Base-by-base conservation (phyloP, 2,329 filamentous ascomycete species). In the Penicillium sp. region DNA sequence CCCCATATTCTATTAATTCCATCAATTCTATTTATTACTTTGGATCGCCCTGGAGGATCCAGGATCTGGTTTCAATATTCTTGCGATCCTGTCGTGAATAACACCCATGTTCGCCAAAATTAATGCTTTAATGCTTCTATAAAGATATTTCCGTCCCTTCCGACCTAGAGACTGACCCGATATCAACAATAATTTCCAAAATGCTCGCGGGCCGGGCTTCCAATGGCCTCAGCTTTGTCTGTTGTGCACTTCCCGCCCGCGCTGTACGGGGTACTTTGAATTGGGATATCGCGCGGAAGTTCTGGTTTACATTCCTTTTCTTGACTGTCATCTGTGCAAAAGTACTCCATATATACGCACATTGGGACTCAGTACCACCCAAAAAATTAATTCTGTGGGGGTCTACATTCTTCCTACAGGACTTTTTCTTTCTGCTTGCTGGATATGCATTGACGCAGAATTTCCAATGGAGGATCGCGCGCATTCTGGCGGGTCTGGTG, bases 331-430 rank as follows among this genome's bases (percentile, higher is more conserved):
- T 66, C 33, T 49, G 42, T 55, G 63, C 63, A 35, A 67, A 67
- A 49, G 2, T 61, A 25, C 54, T 67, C 15, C 63, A 66, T 43
- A 57, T 67, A 23, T 64, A 57, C 55, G 56, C 60, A 12, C 65
- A 67, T 48, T 37, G 48, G 42, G 58, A 55, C 45, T 64, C 63
- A 9, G 46, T 67, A 7, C 55, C 61, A 7, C 15, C 48, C 3
- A 22, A 12, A 6, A 41, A 59, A 14, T 47, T 67, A n/a, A 50
- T 60, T 15, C 43, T 57, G 6, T 67, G 65, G 65, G 60, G 65
- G 3, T 54, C 54, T 6, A 66, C 65, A 35, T 67, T 67, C 42
- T 67, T 65, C 29, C 48, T 61, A 2, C 62, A 62, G 11, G 65
- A 67, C 35, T 55, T 57, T 5, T 26, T 62, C 18, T 60, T 62